A percentile compares a stretch with the other conserved stretches of the same genome.
These are phyloP conservation scores for Apiospora arundinis DNA, from an alignment of 2,329 filamentous ascomycete genomes.

Conservation along the genomic window DNA sequence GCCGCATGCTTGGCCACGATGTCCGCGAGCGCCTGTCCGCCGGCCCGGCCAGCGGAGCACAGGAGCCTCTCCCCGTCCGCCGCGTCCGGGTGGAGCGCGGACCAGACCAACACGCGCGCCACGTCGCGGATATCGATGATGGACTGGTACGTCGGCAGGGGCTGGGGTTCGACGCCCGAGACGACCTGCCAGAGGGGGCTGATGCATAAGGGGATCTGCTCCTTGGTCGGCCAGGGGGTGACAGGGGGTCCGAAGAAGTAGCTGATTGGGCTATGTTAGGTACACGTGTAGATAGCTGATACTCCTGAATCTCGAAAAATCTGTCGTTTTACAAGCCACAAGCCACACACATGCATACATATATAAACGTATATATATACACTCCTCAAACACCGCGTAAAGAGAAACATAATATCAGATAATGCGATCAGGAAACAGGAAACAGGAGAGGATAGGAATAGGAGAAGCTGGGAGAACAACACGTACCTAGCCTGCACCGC, in stretches of 20 bases:
- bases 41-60: constrained; percentile 33
- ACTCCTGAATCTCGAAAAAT: background rate
- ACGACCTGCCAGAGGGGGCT: constrained; percentile 33
- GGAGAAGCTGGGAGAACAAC: background rate
- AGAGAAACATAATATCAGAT: too few relatives aligned
- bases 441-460: background rate
- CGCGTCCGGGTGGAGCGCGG: constrained; percentile 29
- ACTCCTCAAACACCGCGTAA: too few relatives aligned
- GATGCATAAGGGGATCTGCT: constrained; percentile 33
- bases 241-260: constrained; percentile 38
- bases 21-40: constrained; percentile 36
- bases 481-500: constrained; percentile 36
- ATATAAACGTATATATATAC: too few relatives aligned
- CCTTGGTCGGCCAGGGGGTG: constrained; percentile 33
- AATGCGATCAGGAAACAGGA: background rate
- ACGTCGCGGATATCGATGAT: constrained; percentile 37
- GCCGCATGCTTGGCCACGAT: constrained; percentile 32
- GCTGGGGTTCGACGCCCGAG: constrained; percentile 30
- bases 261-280: constrained; percentile 24
- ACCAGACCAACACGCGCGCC: constrained; percentile 37
- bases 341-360: too few relatives aligned
- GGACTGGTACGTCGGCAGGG: constrained; percentile 32
- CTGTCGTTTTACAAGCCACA: background rate
- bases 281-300: background rate
- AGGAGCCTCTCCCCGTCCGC: constrained; percentile 37